Base-by-base conservation (phyloP, 495 filamentous ascomycete genomes). In the Hypoxylon trugodes region DNA sequence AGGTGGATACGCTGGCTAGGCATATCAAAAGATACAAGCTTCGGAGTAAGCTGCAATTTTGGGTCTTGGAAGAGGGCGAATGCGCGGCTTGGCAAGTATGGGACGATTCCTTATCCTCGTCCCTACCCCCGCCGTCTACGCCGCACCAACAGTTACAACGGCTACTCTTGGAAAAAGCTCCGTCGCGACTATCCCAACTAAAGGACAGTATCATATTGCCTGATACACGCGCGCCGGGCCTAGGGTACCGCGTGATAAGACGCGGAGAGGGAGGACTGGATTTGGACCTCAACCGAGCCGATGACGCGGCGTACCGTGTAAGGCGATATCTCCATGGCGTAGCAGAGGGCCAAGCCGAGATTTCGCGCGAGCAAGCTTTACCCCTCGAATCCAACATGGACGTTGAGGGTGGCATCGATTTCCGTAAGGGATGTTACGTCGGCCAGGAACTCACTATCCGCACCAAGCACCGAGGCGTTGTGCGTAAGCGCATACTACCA, bases 381-480 rank as follows among this genome's bases (percentile, higher is more conserved):
- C 92, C 93, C 16, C 86, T 89, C 62, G 92, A 97, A 72, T 86
- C 78, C 57, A 95, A 96, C 72, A 79, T 97, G 62, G 95, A 98
- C 74, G 79, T 90, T 62, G 87, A 88, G 81, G 81, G 82, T 13
- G 96, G 82, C 2, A 84, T 98, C 36, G 92, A 97, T 77, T 98
- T 96, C 75, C 83, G 86, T 42, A 98, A 98, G 77, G 95, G 95
- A 1, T 98, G 95, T 75, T 98, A 98, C 74, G 87, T 98, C 0
- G 95, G 95, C 0, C 95, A 98, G 77, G 95, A 98, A 73, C 80
- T 98, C 48, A 98, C 96, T 6, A 96, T 97, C 40, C 87, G 95
- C 19, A 98, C 96, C 0, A 87, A 92, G 69, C 95, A 98, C 74
- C 93, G 89, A 1, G 95, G 95, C 30, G 90, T 98, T 7, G 92